Conservation (phyloP, 2,329 filamentous ascomycete species). For the Grosmannia clavigera region DNA sequence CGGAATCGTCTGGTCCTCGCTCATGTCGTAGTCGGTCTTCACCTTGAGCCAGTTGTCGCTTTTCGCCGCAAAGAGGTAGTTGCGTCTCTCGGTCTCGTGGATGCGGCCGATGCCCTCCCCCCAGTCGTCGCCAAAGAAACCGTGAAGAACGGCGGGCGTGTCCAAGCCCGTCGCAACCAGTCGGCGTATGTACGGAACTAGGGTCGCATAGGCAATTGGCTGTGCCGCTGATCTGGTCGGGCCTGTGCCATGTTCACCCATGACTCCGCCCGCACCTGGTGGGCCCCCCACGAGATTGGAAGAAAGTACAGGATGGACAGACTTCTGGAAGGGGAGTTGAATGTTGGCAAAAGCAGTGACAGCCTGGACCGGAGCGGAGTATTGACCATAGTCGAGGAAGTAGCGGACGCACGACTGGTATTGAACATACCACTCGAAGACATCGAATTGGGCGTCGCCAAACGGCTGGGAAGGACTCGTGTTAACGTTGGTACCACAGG, state of each 20-base stretch:
- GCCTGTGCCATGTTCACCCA: constrained; percentile 18
- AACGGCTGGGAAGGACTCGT: constrained; percentile 25
- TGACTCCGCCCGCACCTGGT: constrained; percentile 17
- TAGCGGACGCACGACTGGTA: constrained; percentile 84
- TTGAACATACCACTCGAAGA: constrained; percentile 85
- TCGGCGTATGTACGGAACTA: constrained; percentile 82
- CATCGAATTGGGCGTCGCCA: constrained; percentile 49
- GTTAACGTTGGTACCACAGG: constrained; percentile 8
- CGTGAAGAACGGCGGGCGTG: constrained; percentile 71
- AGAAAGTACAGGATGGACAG: constrained; percentile 29
- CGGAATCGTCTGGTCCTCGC: constrained; percentile 68
- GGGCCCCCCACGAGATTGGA: constrained; percentile 22
- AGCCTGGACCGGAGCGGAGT: constrained; percentile 70
- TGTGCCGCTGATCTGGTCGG: constrained; percentile 20
- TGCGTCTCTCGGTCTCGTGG: constrained; percentile 80
- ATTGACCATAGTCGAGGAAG: constrained; percentile 84
- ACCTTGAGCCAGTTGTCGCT: constrained; percentile 81
- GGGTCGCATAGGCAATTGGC: constrained; percentile 38
- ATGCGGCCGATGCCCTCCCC: constrained; percentile 63
- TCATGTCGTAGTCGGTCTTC: constrained; percentile 84
- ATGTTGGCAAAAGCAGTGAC: constrained; percentile 89
- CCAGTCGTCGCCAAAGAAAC: constrained; percentile 97
- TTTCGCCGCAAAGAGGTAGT: constrained; percentile 92
- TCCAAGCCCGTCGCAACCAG: constrained; percentile 89
- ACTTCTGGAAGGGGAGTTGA: constrained; percentile 70